Percentiles rank a stretch among this genome's conserved stretches.
Evolutionary conservation across 208 protist species (phyloP).

Genomic region (Trichomonas tenax): DNA sequence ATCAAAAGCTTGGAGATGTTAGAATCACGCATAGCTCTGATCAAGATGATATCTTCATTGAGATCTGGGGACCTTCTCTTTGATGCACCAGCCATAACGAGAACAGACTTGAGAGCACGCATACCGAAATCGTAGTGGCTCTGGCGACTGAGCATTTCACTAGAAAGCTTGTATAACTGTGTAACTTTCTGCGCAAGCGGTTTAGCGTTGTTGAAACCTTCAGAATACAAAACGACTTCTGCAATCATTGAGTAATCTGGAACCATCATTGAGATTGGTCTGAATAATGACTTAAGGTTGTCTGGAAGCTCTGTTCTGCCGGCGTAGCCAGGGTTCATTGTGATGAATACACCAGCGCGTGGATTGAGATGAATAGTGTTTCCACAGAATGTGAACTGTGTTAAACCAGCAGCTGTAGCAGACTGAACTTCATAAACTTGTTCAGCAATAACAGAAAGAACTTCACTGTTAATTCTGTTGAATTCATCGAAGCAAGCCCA

Average conservation of each 20-base stretch:
- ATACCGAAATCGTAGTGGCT: conserved; percentile 96
- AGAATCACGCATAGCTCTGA: conserved; percentile 75
- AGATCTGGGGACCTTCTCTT: conserved; percentile 71
- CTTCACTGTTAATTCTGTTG: conserved; percentile 94
- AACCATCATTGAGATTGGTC: conserved; percentile 87
- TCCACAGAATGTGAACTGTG: conserved; percentile 74
- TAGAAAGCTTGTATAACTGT: conserved; percentile 73
- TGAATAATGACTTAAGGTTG: conserved; percentile 87
- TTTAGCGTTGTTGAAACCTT: conserved; percentile 60
- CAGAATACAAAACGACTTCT: conserved; percentile 87
- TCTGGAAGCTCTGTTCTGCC: conserved; percentile 91
- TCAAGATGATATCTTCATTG: conserved; percentile 71
- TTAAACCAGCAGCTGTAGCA: conserved; percentile 59
- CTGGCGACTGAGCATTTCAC: conserved; percentile 71
- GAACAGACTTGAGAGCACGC: conserved; percentile 91
- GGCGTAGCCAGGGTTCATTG: conserved; percentile 98
- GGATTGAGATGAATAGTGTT: conserved; percentile 69
- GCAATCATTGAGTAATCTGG: conserved; percentile 91
- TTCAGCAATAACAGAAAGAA: conserved; percentile 86
- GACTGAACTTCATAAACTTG: conserved; percentile 80
- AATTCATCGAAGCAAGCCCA: conserved; percentile 97
- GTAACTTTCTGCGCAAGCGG: conserved; percentile 76
- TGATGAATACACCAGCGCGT: conserved; percentile 87
- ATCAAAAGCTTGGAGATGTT: conserved; percentile 88
- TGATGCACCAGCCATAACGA: conserved; percentile 73